A percentile compares a stretch with the other conserved stretches of the same genome.
These are phyloP conservation scores for Malassezia psittaci DNA, from an alignment of 1,284 basidiomycete genomes.

Conservation along the genomic window DNA sequence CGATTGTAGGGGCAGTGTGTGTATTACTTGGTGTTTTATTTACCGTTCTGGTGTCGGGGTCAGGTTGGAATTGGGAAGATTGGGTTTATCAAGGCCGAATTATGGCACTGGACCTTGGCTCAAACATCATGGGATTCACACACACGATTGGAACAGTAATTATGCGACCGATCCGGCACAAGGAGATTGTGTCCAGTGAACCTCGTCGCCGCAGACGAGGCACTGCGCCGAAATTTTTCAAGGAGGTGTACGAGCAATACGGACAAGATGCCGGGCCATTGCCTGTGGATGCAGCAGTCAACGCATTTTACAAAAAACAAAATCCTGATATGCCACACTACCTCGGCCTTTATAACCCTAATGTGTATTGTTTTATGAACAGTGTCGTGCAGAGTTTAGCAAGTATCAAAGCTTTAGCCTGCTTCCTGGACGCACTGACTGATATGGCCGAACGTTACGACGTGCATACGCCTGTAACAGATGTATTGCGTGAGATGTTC, in stretches of 20 bases:
- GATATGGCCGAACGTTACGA: constrained; percentile 32
- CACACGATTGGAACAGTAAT: background rate
- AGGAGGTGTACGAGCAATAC: background rate
- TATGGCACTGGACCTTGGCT: background rate
- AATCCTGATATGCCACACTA: constrained; percentile 10
- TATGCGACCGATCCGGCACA: background rate
- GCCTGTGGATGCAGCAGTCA: background rate
- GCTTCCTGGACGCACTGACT: constrained; percentile 23
- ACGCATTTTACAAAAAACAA: background rate
- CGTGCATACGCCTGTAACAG: constrained; percentile 38
- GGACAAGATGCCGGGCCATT: background rate
- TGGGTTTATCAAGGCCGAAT: background rate
- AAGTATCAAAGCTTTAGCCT: constrained; percentile 19
- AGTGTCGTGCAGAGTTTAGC: constrained; percentile 38
- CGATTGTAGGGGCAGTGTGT: no score
- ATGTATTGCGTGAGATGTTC: constrained; percentile 33
- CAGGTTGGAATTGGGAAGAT: no score
- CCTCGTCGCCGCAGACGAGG: background rate
- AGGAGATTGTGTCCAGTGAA: no score
- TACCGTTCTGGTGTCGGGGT: no score
- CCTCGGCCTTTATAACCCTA: constrained; percentile 37
- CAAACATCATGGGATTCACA: background rate
- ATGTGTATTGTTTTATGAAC: constrained; percentile 47
- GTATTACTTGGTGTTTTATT: no score
- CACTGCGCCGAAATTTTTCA: background rate